These are phyloP conservation scores for Boechera retrofracta DNA, from an alignment of 345 rosid genomes.

Conservation along the genomic window DNA sequence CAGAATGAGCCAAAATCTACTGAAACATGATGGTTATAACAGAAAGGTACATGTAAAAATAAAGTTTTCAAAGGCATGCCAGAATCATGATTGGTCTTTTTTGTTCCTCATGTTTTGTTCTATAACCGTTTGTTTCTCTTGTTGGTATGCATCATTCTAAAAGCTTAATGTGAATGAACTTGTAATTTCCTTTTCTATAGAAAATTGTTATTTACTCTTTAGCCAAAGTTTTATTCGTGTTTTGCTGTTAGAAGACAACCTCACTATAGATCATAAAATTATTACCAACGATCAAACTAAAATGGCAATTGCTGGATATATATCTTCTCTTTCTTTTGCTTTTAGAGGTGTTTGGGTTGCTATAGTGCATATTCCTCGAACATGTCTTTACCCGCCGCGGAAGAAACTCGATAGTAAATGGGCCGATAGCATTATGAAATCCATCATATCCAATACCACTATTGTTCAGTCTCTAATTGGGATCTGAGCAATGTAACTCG, in stretches of 20 bases:
- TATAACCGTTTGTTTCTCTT: conserved; percentile 15
- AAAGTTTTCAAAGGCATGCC: neutral
- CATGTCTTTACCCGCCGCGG: too few species aligned
- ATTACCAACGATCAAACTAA: too few species aligned
- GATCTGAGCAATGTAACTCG: too few species aligned
- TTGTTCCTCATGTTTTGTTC: neutral
- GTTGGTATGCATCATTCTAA: conserved; percentile 11
- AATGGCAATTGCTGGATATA: too few species aligned
- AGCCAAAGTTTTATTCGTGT: neutral
- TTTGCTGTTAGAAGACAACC: neutral
- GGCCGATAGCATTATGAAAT: too few species aligned
- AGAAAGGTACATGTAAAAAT: conserved; percentile 17
- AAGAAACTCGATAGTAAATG: too few species aligned
- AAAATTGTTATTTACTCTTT: neutral
- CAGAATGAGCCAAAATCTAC: conserved; percentile 18
- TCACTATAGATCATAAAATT: too few species aligned
- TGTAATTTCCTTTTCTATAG: conserved; percentile 2
- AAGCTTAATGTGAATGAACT: conserved; percentile 16
- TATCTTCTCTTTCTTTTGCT: too few species aligned
- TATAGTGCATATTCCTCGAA: too few species aligned
- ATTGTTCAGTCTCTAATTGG: too few species aligned
- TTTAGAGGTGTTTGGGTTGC: too few species aligned
- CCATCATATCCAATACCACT: too few species aligned
- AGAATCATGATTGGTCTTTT: conserved; percentile 4
- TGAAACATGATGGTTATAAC: conserved; percentile 32